Conservation (phyloP, 1,284 basidiomycete species). For the Rhodotorula mucilaginosa region DNA sequence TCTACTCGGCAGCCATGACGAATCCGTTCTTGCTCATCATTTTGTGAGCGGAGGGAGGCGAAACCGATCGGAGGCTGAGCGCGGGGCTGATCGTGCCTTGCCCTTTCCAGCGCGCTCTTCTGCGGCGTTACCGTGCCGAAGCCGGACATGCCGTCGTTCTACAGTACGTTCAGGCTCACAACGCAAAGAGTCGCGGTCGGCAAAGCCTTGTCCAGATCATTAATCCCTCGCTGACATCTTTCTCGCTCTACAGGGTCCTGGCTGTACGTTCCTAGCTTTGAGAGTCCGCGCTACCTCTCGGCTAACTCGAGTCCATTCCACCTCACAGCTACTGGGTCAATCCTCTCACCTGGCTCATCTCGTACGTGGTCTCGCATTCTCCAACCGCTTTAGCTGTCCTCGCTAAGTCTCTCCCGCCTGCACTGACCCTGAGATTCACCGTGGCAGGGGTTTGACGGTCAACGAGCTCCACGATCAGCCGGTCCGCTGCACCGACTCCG, state of each 20-base stretch:
- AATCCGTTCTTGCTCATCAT: conserved; percentile 64
- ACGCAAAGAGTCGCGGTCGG: too few relatives aligned
- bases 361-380: background rate
- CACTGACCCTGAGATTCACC: too few relatives aligned
- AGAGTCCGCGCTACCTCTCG: too few relatives aligned
- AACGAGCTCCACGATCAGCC: conserved; percentile 73
- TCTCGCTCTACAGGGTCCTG: too few relatives aligned
- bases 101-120: conserved; percentile 30
- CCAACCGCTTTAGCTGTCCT: background rate
- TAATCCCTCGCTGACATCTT: too few relatives aligned
- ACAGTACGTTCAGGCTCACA: conserved; percentile 56
- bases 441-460: conserved; percentile 69
- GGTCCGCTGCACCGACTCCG: conserved; percentile 53
- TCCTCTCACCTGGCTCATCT: conserved; percentile 46
- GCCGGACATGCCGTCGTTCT: conserved; percentile 63
- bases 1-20: conserved; percentile 70
- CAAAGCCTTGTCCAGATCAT: too few relatives aligned
- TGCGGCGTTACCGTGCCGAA: conserved; percentile 42
- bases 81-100: background rate
- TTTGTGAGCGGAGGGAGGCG: background rate
- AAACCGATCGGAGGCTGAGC: background rate
- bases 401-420: background rate
- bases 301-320: too few relatives aligned
- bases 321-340: conserved; percentile 23
- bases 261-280: too few relatives aligned